phyloP scores from a whole-genome alignment of 1,284 basidiomycete genomes.

The Termitomyces sp. region DNA sequence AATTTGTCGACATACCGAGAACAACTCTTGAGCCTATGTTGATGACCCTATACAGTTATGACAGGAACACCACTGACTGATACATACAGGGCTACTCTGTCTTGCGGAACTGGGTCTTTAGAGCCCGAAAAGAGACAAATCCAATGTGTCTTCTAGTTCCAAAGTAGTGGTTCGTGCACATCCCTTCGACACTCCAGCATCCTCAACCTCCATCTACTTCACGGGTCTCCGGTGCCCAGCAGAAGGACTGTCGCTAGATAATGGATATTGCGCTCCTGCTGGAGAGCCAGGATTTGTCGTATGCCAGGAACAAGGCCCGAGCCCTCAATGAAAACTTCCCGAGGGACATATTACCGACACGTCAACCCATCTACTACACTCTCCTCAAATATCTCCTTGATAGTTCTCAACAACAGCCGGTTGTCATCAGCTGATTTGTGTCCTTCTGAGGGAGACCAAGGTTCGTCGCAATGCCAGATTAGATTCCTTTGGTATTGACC shows the following conservation, averaged over 20 bases:
- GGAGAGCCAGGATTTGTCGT: not conserved
- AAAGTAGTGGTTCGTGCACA: not conserved
- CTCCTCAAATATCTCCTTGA: not conserved
- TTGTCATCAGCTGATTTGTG: not conserved
- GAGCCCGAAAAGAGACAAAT: not conserved
- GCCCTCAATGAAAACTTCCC: not conserved
- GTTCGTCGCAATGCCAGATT: not conserved
- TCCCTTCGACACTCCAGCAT: not conserved
- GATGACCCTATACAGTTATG: not conserved
- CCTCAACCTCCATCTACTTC: not conserved
- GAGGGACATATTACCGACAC: not conserved
- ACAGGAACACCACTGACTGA: not conserved
- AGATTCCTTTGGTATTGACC: not conserved
- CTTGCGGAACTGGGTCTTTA: no score
- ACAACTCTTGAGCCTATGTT: not conserved
- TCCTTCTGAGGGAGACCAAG: not conserved
- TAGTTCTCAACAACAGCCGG: not conserved
- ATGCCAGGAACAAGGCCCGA: not conserved
- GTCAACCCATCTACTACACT: not conserved
- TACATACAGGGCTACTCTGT: not conserved
- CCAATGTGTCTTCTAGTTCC: not conserved
- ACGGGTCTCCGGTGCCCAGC: not conserved
- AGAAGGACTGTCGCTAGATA: not conserved
- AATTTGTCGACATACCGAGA: not conserved
- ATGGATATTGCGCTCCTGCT: not conserved